phyloP scores from a whole-genome alignment of 1,284 basidiomycete genomes.

The Somion occarium region DNA sequence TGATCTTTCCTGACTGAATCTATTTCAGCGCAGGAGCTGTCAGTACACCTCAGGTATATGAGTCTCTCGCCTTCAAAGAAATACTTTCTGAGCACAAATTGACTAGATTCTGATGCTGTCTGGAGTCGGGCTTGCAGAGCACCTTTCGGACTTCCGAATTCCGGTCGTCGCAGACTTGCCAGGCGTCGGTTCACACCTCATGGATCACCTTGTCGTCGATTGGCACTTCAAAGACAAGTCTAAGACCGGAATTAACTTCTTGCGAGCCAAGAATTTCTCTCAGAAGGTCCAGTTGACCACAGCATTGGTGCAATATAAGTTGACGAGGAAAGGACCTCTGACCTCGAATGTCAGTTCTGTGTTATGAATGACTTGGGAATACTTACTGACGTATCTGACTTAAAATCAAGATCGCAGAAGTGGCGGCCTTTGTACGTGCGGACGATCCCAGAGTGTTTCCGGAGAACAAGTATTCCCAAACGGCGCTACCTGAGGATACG shows the following conservation, averaged over 20 bases:
- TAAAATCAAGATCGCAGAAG: constrained; percentile 56
- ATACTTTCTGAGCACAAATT: not conserved
- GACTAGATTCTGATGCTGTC: constrained; percentile 10
- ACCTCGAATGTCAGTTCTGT: constrained; percentile 45
- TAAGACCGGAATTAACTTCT: constrained; percentile 36
- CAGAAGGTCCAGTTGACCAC: constrained; percentile 31
- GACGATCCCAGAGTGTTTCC: constrained; percentile 50
- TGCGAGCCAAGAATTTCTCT: constrained; percentile 31
- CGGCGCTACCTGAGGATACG: constrained; percentile 38
- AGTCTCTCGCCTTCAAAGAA: constrained; percentile 8
- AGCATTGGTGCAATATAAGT: constrained; percentile 38
- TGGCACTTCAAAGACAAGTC: constrained; percentile 47
- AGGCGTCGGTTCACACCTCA: constrained; percentile 55
- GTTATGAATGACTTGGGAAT: not conserved
- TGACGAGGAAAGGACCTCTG: constrained; percentile 41
- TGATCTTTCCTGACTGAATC: not conserved
- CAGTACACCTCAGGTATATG: constrained; percentile 57
- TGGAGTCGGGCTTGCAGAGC: constrained; percentile 18
- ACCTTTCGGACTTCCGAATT: constrained; percentile 33
- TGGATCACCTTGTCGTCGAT: constrained; percentile 52
- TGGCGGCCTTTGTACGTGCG: constrained; percentile 52
- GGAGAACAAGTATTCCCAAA: constrained; percentile 30
- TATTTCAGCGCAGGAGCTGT: constrained; percentile 55
- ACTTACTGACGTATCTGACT: constrained; percentile 2
- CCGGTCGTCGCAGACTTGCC: constrained; percentile 46